Evolutionary conservation across 768 basidiomycete genomes (phyloP).

Genomic region (Fomitopsis serialis): DNA sequence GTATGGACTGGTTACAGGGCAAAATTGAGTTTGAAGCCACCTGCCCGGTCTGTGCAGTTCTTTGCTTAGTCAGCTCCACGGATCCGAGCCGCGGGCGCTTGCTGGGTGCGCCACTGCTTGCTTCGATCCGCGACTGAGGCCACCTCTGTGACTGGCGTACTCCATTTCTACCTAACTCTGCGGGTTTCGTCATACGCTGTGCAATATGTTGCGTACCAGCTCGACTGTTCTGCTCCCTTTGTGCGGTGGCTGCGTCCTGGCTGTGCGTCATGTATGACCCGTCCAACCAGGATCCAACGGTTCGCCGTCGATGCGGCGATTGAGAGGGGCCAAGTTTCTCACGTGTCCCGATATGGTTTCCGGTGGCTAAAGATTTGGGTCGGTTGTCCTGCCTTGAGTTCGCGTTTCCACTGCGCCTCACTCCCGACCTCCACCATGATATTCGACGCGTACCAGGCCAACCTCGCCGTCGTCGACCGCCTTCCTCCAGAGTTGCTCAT

Average conservation of each 20-base stretch:
- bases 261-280: no score
- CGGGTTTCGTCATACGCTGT: not conserved
- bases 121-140: not conserved
- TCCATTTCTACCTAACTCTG: not conserved
- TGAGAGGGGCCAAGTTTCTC: not conserved
- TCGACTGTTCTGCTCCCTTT: no score
- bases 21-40: constrained; percentile 31
- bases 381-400: no score
- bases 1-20: constrained; percentile 18
- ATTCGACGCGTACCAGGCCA: not conserved
- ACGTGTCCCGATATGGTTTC: not conserved
- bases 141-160: no score
- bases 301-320: no score
- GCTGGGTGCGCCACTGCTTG: not conserved
- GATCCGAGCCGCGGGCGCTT: no score
- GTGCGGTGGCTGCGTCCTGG: not conserved
- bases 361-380: not conserved
- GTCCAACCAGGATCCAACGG: no score
- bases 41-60: constrained; percentile 35
- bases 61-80: constrained; percentile 32
- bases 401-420: no score
- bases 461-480: constrained; percentile 2
- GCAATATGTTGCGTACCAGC: not conserved
- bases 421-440: not conserved
- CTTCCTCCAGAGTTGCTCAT: constrained; percentile 17